phyloP scores from a whole-genome alignment of 208 protist species.

The Acanthamoeba lenticulata region DNA sequence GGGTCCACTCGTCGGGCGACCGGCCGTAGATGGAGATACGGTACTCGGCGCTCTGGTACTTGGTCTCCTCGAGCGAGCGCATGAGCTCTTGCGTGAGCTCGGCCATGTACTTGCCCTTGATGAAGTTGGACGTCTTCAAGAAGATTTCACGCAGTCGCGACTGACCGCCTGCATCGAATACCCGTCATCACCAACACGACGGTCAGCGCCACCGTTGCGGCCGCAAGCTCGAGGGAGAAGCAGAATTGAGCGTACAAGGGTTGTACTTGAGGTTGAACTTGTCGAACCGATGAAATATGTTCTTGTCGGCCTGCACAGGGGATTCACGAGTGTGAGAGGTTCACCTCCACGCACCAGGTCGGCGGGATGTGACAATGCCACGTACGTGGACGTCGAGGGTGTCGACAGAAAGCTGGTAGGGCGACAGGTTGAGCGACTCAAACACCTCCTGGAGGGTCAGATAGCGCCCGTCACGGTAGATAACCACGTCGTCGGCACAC shows the following conservation, averaged over 20 bases:
- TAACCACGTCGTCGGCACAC: slow-evolving; percentile 16
- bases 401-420: slow-evolving; percentile 94
- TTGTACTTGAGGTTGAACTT: slow-evolving; percentile 99
- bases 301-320: slow-evolving; percentile 86
- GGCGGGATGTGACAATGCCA: not conserved
- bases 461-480: slow-evolving; percentile 20
- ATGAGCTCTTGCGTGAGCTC: slow-evolving; percentile 82
- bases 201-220: slow-evolving; percentile 90
- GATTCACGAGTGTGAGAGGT: not conserved
- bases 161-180: slow-evolving; percentile 92
- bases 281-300: slow-evolving; percentile 97
- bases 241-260: slow-evolving; percentile 78
- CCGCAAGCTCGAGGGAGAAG: slow-evolving; percentile 99
- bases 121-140: not conserved
- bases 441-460: slow-evolving; percentile 85
- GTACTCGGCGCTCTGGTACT: slow-evolving; percentile 93
- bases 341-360: too few species aligned
- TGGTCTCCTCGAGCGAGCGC: not conserved
- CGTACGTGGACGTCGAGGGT: slow-evolving; percentile 90
- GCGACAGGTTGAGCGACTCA: slow-evolving; percentile 79
- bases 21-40: slow-evolving; percentile 92
- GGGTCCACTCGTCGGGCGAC: slow-evolving; percentile 95
- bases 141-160: slow-evolving; percentile 4
- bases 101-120: slow-evolving; percentile 11
- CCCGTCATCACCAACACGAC: too few species aligned